Conservation (phyloP, 1,284 basidiomycete species). For the Cystobasidiaceae sp. region DNA sequence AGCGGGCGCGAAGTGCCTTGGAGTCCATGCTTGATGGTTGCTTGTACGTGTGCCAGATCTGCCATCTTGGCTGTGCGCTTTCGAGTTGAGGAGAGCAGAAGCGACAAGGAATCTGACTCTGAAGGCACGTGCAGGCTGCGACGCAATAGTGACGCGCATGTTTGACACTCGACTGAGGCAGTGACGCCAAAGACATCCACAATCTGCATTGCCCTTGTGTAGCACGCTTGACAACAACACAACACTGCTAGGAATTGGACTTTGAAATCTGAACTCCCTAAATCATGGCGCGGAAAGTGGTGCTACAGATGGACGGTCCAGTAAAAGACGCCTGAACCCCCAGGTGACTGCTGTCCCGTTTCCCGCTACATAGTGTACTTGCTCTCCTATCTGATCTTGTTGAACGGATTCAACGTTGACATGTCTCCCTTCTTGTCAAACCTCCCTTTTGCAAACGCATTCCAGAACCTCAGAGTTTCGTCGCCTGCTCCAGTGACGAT, state of each 20-base stretch:
- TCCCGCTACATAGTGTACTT: no score
- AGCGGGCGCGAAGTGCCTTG: neutral
- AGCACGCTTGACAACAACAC: no score
- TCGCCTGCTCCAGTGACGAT: conserved; percentile 98
- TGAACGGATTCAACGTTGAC: conserved; percentile 43
- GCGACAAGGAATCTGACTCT: neutral
- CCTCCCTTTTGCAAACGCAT: conserved; percentile 52
- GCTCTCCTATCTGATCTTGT: no score
- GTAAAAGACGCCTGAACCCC: no score
- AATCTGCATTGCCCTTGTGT: no score
- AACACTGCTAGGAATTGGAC: no score
- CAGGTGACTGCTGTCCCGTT: no score
- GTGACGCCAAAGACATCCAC: neutral
- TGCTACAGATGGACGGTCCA: no score
- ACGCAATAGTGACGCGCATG: neutral
- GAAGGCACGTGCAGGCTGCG: neutral
- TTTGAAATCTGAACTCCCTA: no score
- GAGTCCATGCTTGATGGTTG: neutral
- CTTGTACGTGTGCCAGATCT: conserved; percentile 3
- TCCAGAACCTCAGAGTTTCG: conserved; percentile 94
- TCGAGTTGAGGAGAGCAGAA: neutral
- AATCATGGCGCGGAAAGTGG: no score
- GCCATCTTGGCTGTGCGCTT: neutral
- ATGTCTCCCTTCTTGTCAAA: conserved; percentile 33
- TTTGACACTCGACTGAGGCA: neutral